phyloP scores from a whole-genome alignment of 2,329 filamentous ascomycete species.

The Lachnellula hyalina region DNA sequence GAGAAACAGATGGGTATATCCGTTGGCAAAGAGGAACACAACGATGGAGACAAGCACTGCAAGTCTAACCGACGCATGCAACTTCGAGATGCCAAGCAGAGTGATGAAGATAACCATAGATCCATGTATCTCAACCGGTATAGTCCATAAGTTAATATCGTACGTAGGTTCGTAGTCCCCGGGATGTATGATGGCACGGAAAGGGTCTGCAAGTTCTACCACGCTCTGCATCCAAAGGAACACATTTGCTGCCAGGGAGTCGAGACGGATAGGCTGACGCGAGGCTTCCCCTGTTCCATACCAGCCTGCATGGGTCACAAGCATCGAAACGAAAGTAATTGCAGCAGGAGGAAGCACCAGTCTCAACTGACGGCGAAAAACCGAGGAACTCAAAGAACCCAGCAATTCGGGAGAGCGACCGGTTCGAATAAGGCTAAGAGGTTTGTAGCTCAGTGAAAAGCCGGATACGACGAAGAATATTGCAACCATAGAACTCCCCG shows the following conservation, averaged over 20 bases:
- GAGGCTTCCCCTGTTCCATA: conserved; percentile 7
- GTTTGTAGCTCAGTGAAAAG: conserved; percentile 39
- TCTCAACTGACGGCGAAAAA: conserved; percentile 39
- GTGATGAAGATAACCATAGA: conserved; percentile 16
- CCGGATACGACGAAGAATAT: conserved; percentile 46
- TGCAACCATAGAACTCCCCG: conserved; percentile 40
- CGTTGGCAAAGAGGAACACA: conserved; percentile 8
- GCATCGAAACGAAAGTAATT: conserved; percentile 33
- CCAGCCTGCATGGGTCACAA: conserved; percentile 3
- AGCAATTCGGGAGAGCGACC: conserved; percentile 32
- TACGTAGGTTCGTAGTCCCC: conserved; percentile 7
- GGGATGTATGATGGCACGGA: conserved; percentile 3
- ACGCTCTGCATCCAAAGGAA: conserved; percentile 4
- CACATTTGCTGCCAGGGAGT: conserved; percentile 3
- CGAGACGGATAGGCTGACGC: conserved; percentile 1
- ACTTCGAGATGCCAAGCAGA: conserved; percentile 10
- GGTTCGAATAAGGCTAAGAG: conserved; percentile 34
- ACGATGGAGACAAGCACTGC: conserved; percentile 2
- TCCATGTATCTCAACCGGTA: conserved; percentile 13
- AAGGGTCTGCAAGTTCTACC: conserved; percentile 7
- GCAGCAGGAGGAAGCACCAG: conserved; percentile 38
- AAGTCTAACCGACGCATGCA: conserved; percentile 3
- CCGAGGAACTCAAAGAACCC: conserved; percentile 36
- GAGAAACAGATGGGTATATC: conserved; percentile 13
- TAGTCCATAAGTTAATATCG: conserved; percentile 16